Conservation (phyloP, 495 filamentous ascomycete species). For the Penicillium ochrochloron region DNA sequence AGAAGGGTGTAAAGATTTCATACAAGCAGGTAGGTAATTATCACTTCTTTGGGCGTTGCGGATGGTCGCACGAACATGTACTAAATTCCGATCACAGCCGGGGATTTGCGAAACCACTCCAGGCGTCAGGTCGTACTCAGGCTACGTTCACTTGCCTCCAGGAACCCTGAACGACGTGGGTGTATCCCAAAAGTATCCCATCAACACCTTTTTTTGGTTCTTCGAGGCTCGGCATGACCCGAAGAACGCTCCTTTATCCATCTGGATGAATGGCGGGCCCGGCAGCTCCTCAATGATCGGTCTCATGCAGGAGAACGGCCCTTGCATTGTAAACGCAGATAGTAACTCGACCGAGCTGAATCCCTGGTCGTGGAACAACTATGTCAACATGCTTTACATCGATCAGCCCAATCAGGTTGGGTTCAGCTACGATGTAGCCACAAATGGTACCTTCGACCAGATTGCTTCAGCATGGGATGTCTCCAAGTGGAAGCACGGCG, state of each 20-base stretch:
- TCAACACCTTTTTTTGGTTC: slow-evolving; percentile 55
- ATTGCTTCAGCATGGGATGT: slow-evolving; percentile 38
- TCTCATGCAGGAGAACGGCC: slow-evolving; percentile 66
- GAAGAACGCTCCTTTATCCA: slow-evolving; percentile 53
- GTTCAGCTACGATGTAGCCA: slow-evolving; percentile 59
- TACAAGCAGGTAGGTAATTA: slow-evolving; percentile 62
- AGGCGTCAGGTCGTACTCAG: slow-evolving; percentile 49
- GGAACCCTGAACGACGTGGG: slow-evolving; percentile 39
- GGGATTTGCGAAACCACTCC: slow-evolving; percentile 57
- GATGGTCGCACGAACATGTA: neutral
- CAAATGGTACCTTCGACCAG: slow-evolving; percentile 52
- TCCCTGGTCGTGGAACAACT: slow-evolving; percentile 65
- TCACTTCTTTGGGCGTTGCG: neutral
- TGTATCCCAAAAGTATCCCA: slow-evolving; percentile 41
- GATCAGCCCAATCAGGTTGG: slow-evolving; percentile 68
- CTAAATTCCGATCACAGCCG: slow-evolving; percentile 40
- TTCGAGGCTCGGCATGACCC: slow-evolving; percentile 52
- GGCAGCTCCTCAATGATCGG: slow-evolving; percentile 65
- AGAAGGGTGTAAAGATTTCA: slow-evolving; percentile 62
- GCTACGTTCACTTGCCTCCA: slow-evolving; percentile 49
- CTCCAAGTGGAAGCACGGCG: slow-evolving; percentile 37
- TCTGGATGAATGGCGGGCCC: slow-evolving; percentile 63
- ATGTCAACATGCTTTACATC: slow-evolving; percentile 67
- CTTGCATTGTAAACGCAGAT: slow-evolving; percentile 59
- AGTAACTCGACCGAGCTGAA: slow-evolving; percentile 56